Percentiles rank a stretch among this genome's conserved stretches.
These are phyloP conservation scores for Protea cynaroides DNA, from an alignment of 164 flowering plant genomes.

Conservation along the genomic window DNA sequence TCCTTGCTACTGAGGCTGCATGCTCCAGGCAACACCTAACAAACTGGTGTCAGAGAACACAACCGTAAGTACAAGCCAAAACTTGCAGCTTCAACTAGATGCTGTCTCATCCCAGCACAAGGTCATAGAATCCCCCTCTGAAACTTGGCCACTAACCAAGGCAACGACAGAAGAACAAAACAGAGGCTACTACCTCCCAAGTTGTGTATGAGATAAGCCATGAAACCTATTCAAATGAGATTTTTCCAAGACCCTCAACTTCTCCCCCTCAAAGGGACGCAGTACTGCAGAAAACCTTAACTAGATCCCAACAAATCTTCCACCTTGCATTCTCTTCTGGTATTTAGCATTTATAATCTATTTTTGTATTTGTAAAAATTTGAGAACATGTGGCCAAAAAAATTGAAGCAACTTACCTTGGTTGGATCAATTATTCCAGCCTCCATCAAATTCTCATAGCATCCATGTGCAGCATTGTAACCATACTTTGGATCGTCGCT, in stretches of 20 bases:
- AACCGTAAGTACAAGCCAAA: not conserved
- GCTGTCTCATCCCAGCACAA: not conserved
- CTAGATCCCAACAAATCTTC: too few relatives aligned
- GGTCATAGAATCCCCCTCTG: not conserved
- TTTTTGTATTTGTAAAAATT: too few relatives aligned
- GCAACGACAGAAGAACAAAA: not conserved
- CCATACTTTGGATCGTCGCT: slow-evolving; percentile 69
- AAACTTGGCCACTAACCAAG: not conserved
- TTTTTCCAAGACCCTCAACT: too few relatives aligned
- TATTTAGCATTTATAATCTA: too few relatives aligned
- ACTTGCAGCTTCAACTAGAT: not conserved
- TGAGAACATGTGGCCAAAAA: not conserved
- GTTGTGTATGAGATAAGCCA: too few relatives aligned
- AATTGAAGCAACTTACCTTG: slow-evolving; percentile 41
- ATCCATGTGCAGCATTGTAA: slow-evolving; percentile 92
- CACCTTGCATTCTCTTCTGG: too few relatives aligned
- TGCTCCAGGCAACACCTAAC: slow-evolving; percentile 92
- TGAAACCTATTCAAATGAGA: too few relatives aligned
- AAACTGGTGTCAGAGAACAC: slow-evolving; percentile 35
- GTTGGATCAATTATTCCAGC: slow-evolving; percentile 98
- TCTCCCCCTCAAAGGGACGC: too few relatives aligned
- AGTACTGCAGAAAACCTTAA: not conserved
- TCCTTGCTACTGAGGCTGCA: slow-evolving; percentile 84
- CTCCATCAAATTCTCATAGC: slow-evolving; percentile 88
- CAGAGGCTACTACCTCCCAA: not conserved